phyloP scores from a whole-genome alignment of 2,329 filamentous ascomycete genomes.

The Exophiala sideris region DNA sequence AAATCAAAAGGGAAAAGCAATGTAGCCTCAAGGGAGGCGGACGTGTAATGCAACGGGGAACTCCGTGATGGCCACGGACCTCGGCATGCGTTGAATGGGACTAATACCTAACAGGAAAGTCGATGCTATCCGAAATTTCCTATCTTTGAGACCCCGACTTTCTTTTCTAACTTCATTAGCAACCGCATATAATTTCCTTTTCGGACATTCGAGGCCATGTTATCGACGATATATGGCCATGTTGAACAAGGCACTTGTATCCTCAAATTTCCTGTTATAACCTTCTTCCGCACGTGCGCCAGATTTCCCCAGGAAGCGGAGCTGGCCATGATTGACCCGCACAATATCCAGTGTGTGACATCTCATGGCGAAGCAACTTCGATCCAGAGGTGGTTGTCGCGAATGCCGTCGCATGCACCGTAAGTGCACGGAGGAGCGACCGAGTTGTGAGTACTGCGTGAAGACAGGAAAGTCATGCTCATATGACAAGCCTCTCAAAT shows the following conservation, averaged over 20 bases:
- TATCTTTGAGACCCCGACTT: too few relatives aligned
- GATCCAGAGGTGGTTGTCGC: slow-evolving; percentile 1
- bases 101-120: too few relatives aligned
- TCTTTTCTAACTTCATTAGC: too few relatives aligned
- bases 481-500: background rate
- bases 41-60: too few relatives aligned
- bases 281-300: background rate
- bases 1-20: too few relatives aligned
- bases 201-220: background rate
- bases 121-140: too few relatives aligned
- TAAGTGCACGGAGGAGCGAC: background rate
- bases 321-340: background rate
- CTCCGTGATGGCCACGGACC: too few relatives aligned
- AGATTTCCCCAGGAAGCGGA: background rate
- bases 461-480: background rate
- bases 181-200: too few relatives aligned
- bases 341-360: background rate
- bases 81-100: too few relatives aligned
- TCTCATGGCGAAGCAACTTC: slow-evolving; percentile 1
- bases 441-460: background rate
- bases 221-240: too few relatives aligned
- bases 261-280: slow-evolving; percentile 1
- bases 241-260: background rate
- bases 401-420: slow-evolving; percentile 2
- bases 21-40: too few relatives aligned